Conservation (phyloP, 2,329 filamentous ascomycete genomes). For the Penicillium occitanis region DNA sequence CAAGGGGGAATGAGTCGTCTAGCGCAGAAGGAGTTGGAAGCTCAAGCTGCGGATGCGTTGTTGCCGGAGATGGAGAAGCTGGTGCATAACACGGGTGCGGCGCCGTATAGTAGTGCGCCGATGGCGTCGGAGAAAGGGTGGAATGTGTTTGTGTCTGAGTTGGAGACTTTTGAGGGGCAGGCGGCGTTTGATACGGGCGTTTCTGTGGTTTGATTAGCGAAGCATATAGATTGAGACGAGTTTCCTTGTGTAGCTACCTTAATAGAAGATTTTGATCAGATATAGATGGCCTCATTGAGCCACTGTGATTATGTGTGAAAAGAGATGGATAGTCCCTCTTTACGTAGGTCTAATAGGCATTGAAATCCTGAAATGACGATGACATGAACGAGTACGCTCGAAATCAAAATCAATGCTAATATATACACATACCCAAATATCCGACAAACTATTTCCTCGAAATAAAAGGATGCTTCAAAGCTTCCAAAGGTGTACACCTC, state of each 20-base stretch:
- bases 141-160: slow-evolving; percentile 13
- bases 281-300: too few species aligned
- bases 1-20: slow-evolving; percentile 14
- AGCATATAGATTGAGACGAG: neutral
- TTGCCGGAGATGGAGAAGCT: slow-evolving; percentile 16
- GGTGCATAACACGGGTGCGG: slow-evolving; percentile 3
- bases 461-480: slow-evolving; percentile 87
- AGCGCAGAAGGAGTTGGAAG: slow-evolving; percentile 7
- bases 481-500: slow-evolving; percentile 81
- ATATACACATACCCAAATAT: slow-evolving; percentile 1
- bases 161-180: slow-evolving; percentile 3
- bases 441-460: slow-evolving; percentile 8
- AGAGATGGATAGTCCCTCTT: neutral
- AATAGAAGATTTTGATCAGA: too few species aligned
- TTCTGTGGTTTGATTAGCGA: neutral
- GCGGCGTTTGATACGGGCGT: neutral
- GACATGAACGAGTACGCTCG: neutral
- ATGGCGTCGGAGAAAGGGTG: slow-evolving; percentile 13
- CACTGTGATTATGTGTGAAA: too few species aligned
- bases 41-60: slow-evolving; percentile 10
- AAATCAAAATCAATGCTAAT: neutral
- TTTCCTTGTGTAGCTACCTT: neutral
- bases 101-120: slow-evolving; percentile 16
- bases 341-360: neutral
- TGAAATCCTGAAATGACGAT: neutral